Evolutionary conservation across 768 basidiomycete genomes (phyloP).

Genomic region (Pulveroboletus sp.): DNA sequence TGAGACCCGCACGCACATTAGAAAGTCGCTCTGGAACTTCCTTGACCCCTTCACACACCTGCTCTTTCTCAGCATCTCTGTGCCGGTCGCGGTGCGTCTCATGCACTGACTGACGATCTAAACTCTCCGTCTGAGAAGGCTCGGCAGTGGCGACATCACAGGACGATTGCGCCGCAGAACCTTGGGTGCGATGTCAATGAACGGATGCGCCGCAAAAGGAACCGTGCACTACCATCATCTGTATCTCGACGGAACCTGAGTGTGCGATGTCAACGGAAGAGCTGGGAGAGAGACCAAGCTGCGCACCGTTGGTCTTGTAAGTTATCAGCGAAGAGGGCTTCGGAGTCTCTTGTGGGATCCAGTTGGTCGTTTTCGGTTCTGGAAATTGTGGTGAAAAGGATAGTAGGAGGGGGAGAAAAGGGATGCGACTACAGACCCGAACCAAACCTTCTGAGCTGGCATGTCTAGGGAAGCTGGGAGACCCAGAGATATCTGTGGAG

Average conservation of each 20-base stretch:
- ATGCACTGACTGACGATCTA: conserved; percentile 81
- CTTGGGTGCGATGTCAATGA: conserved; percentile 32
- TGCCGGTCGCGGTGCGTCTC: conserved; percentile 54
- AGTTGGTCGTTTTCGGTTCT: conserved; percentile 45
- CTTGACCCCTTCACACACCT: conserved; percentile 59
- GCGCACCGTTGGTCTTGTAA: conserved; percentile 65
- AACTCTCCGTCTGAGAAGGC: conserved; percentile 90
- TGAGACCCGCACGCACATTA: conserved; percentile 42
- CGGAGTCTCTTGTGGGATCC: conserved; percentile 56
- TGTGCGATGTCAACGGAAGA: conserved; percentile 6
- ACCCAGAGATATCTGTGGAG: conserved; percentile 71
- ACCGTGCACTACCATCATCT: conserved; percentile 62
- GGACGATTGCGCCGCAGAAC: conserved; percentile 59
- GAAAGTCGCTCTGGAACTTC: conserved; percentile 76
- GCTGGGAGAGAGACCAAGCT: background rate
- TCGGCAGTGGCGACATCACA: conserved; percentile 60
- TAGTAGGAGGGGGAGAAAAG: background rate
- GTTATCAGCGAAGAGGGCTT: conserved; percentile 44
- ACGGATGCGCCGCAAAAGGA: conserved; percentile 1
- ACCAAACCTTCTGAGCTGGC: conserved; percentile 84
- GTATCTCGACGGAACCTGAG: conserved; percentile 68
- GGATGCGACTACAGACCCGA: conserved; percentile 55
- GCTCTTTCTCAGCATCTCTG: conserved; percentile 41
- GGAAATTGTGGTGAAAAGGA: conserved; percentile 17
- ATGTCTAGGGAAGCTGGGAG: conserved; percentile 63